phyloP scores from a whole-genome alignment of 768 basidiomycete genomes.

The Cantharellus anzutake region DNA sequence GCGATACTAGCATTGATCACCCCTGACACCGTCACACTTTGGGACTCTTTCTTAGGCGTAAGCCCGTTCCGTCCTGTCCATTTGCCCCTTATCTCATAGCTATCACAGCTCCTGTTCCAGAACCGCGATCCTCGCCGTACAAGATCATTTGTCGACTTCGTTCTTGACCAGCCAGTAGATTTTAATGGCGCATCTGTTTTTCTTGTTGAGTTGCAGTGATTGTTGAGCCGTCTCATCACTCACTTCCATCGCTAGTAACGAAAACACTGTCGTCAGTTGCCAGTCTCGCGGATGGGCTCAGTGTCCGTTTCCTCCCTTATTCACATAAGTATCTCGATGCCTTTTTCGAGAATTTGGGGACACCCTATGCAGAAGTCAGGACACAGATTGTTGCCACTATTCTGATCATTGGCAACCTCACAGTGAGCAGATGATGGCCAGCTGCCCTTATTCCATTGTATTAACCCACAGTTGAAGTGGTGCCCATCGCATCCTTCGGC shows the following conservation, averaged over 20 bases:
- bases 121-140: constrained; percentile 69
- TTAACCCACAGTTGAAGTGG: constrained; percentile 34
- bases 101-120: constrained; percentile 29
- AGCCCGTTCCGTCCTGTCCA: constrained; percentile 10
- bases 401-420: neutral
- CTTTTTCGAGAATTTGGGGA: constrained; percentile 57
- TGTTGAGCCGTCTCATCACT: neutral
- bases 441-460: constrained; percentile 2
- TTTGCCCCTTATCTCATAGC: constrained; percentile 1
- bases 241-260: constrained; percentile 31
- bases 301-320: constrained; percentile 43
- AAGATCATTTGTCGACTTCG: constrained; percentile 54
- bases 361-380: constrained; percentile 67
- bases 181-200: constrained; percentile 71
- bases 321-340: constrained; percentile 50
- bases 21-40: constrained; percentile 64
- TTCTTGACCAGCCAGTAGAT: constrained; percentile 55
- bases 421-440: neutral
- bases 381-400: neutral
- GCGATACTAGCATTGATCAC: constrained; percentile 55
- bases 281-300: constrained; percentile 44
- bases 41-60: constrained; percentile 49
- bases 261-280: constrained; percentile 52
- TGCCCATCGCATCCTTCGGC: constrained; percentile 42
- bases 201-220: constrained; percentile 32